Percentiles rank a stretch among this genome's conserved stretches.
These are phyloP conservation scores for Starmera pachycereana DNA, from an alignment of 805 yeast genomes.

Conservation along the genomic window DNA sequence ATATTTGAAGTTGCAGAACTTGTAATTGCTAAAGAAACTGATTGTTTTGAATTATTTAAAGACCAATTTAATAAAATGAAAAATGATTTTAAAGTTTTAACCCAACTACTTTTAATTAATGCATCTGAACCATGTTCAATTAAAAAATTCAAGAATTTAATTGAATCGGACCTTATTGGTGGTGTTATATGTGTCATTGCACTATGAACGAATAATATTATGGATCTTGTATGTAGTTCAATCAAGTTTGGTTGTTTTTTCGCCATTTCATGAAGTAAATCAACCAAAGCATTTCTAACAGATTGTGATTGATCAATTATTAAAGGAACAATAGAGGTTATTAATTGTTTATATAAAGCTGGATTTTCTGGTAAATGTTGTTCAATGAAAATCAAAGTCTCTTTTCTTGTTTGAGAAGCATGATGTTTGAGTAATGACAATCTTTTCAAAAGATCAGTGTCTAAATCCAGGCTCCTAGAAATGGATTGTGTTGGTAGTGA, in stretches of 20 bases:
- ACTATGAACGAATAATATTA: conserved; percentile 70
- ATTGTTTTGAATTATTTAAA: conserved; percentile 22
- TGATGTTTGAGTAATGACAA: conserved; percentile 70
- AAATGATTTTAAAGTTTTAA: conserved; percentile 55
- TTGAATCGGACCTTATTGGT: conserved; percentile 64
- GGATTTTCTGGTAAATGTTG: conserved; percentile 42
- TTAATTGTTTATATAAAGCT: conserved; percentile 43
- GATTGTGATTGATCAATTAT: conserved; percentile 46
- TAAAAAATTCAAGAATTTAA: conserved; percentile 52
- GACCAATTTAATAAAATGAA: conserved; percentile 74
- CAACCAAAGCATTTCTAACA: conserved; percentile 50
- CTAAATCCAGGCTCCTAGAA: conserved; percentile 16
- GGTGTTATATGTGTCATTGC: conserved; percentile 91
- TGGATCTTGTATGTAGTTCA: conserved; percentile 46
- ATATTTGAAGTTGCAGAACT: conserved; percentile 19
- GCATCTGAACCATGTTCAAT: conserved; percentile 45
- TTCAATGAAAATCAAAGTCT: conserved; percentile 47
- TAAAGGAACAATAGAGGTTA: conserved; percentile 50
- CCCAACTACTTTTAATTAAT: conserved; percentile 53
- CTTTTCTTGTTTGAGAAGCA: conserved; percentile 58
- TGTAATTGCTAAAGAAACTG: conserved; percentile 22
- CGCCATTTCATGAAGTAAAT: conserved; percentile 38
- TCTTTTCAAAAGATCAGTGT: conserved; percentile 45
- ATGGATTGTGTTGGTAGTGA: conserved; percentile 29
- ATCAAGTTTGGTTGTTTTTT: conserved; percentile 42